phyloP scores from a whole-genome alignment of 257 asterid species.

The Jacaranda mimosifolia region DNA sequence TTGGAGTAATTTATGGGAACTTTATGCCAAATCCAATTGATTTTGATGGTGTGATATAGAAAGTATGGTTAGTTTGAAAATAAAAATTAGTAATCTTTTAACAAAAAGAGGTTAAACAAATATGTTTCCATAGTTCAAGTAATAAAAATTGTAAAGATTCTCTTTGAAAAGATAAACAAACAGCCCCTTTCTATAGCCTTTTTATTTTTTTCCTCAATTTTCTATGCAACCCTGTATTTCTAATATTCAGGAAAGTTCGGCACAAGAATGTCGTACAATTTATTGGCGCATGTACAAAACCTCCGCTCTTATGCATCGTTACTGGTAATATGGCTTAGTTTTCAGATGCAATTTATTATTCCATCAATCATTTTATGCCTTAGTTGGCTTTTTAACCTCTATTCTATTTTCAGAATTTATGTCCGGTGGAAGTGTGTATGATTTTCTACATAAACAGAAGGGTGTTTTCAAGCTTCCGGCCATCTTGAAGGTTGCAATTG shows the following conservation, averaged over 20 bases:
- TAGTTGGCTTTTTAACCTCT: background rate
- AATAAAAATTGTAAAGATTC: too few species aligned
- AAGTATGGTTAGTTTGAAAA: too few species aligned
- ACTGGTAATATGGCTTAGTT: constrained; percentile 60
- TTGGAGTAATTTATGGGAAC: too few species aligned
- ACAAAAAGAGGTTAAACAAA: too few species aligned
- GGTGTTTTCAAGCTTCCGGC: constrained; percentile 72
- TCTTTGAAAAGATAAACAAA: too few species aligned
- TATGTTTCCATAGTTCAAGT: too few species aligned
- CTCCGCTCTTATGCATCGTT: constrained; percentile 83
- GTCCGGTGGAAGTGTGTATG: constrained; percentile 91
- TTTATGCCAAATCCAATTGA: too few species aligned
- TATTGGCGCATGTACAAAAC: constrained; percentile 89
- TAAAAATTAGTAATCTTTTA: too few species aligned
- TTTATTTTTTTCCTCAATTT: background rate
- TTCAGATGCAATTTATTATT: background rate
- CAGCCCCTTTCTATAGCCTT: too few species aligned
- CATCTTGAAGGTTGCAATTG: constrained; percentile 69
- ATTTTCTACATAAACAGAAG: constrained; percentile 75
- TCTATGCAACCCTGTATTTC: constrained; percentile 24
- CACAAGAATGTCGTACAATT: constrained; percentile 90
- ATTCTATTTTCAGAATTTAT: constrained; percentile 63
- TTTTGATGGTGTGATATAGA: too few species aligned
- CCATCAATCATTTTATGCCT: background rate
- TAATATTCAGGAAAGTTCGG: constrained; percentile 74